A percentile compares a stretch with the other conserved stretches of the same genome.
phyloP scores from a whole-genome alignment of 1,284 basidiomycete genomes.

The Cystobasidiaceae sp. region DNA sequence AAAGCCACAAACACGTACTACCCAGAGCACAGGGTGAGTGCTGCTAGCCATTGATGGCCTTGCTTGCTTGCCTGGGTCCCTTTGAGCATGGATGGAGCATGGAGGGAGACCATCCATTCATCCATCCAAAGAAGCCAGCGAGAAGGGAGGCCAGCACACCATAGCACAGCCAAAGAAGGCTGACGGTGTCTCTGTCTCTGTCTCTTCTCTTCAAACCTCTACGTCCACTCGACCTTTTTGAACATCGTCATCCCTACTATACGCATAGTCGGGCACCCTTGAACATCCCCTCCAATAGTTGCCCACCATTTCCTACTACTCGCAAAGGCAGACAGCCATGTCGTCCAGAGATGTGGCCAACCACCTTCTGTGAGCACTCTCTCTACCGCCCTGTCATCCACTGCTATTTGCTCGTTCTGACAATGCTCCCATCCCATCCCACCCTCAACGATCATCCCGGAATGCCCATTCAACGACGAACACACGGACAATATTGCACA shows the following conservation, averaged over 20 bases:
- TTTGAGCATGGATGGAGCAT: no score
- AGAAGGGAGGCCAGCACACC: no score
- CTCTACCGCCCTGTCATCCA: background rate
- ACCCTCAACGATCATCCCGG: conserved; percentile 2
- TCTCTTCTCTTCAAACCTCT: background rate
- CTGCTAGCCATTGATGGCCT: no score
- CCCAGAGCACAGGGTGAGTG: no score
- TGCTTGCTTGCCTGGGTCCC: no score
- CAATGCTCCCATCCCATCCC: background rate
- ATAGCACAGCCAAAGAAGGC: no score
- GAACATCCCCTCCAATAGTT: background rate
- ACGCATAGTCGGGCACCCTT: background rate
- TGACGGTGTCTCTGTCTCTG: background rate
- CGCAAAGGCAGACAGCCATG: background rate
- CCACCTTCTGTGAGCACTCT: conserved; percentile 18
- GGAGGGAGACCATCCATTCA: no score
- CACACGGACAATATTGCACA: no score
- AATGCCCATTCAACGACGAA: background rate
- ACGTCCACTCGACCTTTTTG: background rate
- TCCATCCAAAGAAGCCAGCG: no score
- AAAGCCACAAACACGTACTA: no score
- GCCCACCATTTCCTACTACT: background rate
- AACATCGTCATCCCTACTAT: background rate
- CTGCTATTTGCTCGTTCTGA: background rate
- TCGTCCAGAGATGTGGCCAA: conserved; percentile 22